Evolutionary conservation across 352 stramenopile species (phyloP).

Genomic region (Globisporangium alternatum): DNA sequence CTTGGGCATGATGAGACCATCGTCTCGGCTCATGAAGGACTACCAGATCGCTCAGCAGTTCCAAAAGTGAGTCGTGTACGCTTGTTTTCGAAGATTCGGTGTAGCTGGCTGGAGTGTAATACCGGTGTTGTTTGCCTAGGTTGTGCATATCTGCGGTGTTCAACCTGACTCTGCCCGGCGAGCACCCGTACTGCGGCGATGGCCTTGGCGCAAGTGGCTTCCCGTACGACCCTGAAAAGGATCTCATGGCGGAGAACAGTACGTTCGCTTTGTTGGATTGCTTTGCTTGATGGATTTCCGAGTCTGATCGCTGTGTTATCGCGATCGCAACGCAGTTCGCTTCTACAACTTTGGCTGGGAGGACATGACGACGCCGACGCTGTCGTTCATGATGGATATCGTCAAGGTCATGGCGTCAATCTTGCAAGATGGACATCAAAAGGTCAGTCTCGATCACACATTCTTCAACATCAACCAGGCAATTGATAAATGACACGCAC

Average conservation of each 20-base stretch:
- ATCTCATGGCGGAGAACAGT: constrained; percentile 88
- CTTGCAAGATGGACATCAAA: constrained; percentile 59
- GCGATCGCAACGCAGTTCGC: constrained; percentile 40
- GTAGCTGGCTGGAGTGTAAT: neutral
- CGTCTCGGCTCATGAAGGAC: constrained; percentile 75
- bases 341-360: constrained; percentile 93
- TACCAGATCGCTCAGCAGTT: constrained; percentile 83
- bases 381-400: constrained; percentile 87
- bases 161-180: constrained; percentile 89
- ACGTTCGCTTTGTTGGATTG: neutral
- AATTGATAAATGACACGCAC: neutral
- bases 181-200: constrained; percentile 90
- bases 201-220: constrained; percentile 73
- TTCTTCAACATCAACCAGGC: neutral
- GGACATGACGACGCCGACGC: constrained; percentile 88
- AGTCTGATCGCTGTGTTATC: neutral
- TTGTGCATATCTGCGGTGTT: constrained; percentile 84
- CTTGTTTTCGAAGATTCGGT: neutral
- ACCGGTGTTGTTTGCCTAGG: constrained; percentile 27
- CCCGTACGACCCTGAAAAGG: constrained; percentile 85
- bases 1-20: constrained; percentile 89
- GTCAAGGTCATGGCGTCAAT: constrained; percentile 81
- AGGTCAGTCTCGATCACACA: constrained; percentile 23
- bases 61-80: constrained; percentile 41
- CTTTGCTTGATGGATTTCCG: neutral